Conservation (phyloP, 176 grass and related monocot species). For the Hordeum marinum region DNA sequence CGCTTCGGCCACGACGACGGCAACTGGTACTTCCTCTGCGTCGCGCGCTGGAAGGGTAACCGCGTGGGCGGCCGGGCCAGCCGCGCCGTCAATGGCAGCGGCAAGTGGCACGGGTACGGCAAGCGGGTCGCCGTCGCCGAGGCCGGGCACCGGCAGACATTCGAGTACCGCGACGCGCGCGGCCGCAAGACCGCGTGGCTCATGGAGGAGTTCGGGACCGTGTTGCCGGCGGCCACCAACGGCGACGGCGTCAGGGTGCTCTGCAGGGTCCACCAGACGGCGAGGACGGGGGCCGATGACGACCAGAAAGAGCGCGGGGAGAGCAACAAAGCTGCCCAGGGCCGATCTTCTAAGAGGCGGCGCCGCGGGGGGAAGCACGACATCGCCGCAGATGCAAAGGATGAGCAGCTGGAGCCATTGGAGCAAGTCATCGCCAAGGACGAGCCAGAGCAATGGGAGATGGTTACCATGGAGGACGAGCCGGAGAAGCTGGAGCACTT, state of each 20-base stretch:
- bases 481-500: too few species aligned
- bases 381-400: background rate
- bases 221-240: background rate
- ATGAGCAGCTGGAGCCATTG: background rate
- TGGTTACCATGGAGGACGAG: too few species aligned
- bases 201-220: background rate
- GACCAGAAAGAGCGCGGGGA: background rate
- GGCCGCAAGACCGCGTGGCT: background rate
- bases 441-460: too few species aligned
- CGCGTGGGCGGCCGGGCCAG: too few species aligned
- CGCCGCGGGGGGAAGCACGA: too few species aligned
- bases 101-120: background rate
- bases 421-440: too few species aligned
- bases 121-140: background rate
- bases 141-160: background rate
- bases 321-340: background rate
- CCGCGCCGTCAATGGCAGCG: background rate
- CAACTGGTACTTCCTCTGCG: background rate
- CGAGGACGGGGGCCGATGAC: background rate
- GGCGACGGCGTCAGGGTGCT: background rate
- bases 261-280: background rate
- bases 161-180: background rate
- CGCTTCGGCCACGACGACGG: background rate
- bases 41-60: background rate
- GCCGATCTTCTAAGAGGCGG: background rate